A percentile compares a stretch with the other conserved stretches of the same genome.
Conservation (phyloP, 1,284 basidiomycete genomes). For the Rhizopogon hawkerae region DNA sequence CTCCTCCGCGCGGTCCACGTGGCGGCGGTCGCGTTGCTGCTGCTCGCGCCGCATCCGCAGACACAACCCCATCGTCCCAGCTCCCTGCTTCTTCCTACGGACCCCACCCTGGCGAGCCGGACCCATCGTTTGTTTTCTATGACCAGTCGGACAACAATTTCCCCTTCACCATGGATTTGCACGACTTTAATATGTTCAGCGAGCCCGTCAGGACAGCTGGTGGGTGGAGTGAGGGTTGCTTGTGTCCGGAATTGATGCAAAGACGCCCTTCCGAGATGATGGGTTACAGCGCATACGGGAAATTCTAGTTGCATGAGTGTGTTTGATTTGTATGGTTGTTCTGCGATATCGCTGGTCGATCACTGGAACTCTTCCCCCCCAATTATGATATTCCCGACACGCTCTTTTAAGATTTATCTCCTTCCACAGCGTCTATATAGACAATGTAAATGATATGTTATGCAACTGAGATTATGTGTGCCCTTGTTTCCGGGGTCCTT, state of each 20-base stretch:
- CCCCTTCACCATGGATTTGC: neutral
- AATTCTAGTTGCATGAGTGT: neutral
- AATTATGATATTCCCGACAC: too few species aligned
- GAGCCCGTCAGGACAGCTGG: neutral
- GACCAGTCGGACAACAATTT: neutral
- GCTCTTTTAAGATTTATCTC: too few species aligned
- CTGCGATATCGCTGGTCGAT: neutral
- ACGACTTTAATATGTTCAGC: neutral
- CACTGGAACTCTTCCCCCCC: neutral
- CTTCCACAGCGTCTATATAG: too few species aligned
- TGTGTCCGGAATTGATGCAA: conserved; percentile 2
- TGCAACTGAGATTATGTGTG: too few species aligned
- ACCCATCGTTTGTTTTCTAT: neutral
- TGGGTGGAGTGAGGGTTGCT: neutral
- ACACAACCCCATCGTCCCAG: too few species aligned
- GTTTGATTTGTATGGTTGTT: neutral
- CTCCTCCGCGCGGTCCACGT: conserved; percentile 8
- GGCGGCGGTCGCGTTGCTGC: neutral
- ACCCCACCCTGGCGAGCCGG: neutral
- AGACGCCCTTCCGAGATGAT: neutral
- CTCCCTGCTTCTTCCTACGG: neutral
- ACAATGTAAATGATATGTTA: too few species aligned
- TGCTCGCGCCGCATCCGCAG: too few species aligned
- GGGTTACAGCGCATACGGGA: neutral
- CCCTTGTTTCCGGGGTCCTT: neutral